phyloP scores from a whole-genome alignment of 352 stramenopile species.

The Peronosclerospora sorghi region DNA sequence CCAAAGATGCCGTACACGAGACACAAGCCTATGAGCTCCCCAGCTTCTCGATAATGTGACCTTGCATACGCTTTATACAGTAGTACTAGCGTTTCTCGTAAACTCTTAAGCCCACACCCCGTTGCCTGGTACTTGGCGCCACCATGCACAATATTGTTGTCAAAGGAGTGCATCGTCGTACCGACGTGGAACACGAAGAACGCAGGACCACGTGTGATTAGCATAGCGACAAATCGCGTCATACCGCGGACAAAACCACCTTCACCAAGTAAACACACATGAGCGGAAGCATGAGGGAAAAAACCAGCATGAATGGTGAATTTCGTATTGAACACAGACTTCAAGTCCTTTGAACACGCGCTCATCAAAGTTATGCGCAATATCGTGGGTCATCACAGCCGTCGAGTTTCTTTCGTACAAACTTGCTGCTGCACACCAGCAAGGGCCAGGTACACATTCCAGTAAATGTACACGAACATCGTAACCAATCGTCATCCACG shows the following conservation, averaged over 20 bases:
- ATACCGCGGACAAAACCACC: too few relatives aligned
- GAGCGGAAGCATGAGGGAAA: constrained; percentile 66
- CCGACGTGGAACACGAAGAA: too few relatives aligned
- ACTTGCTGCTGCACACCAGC: constrained; percentile 56
- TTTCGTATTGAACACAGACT: constrained; percentile 67
- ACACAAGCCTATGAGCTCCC: too few relatives aligned
- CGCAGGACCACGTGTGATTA: too few relatives aligned
- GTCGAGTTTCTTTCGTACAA: constrained; percentile 56
- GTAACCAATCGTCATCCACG: constrained; percentile 77
- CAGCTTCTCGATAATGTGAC: too few relatives aligned
- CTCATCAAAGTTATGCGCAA: constrained; percentile 40
- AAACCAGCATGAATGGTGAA: constrained; percentile 72
- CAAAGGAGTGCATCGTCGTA: too few relatives aligned
- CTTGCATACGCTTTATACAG: too few relatives aligned
- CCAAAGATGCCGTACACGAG: too few relatives aligned
- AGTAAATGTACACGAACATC: constrained; percentile 79
- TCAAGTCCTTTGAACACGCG: constrained; percentile 51
- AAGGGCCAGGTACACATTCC: constrained; percentile 72
- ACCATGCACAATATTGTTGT: constrained; percentile 67
- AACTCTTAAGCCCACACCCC: constrained; percentile 76
- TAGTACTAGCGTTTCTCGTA: constrained; percentile 69
- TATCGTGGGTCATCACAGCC: constrained; percentile 43
- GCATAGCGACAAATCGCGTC: constrained; percentile 59
- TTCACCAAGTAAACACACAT: constrained; percentile 70
- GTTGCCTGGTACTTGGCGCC: constrained; percentile 70